These are phyloP conservation scores for Stereocaulon alpinum DNA, from an alignment of 495 filamentous ascomycete genomes.

Conservation along the genomic window DNA sequence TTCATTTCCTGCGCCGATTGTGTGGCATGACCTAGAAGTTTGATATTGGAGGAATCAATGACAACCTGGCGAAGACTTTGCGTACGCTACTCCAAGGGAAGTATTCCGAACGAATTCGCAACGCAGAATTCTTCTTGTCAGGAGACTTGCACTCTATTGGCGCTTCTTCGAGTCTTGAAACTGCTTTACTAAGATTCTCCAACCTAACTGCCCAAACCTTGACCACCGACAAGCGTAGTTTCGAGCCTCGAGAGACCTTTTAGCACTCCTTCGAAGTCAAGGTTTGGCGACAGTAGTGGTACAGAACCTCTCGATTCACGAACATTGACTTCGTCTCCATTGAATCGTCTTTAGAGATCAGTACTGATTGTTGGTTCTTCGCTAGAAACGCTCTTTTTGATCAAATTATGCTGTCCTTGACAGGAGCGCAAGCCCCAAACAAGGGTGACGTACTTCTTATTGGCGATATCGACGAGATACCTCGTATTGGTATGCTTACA, in stretches of 20 bases:
- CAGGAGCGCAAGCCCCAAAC: constrained; percentile 23
- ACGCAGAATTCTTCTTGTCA: too few species aligned
- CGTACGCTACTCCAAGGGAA: too few species aligned
- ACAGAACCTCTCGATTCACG: not conserved
- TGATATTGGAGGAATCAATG: too few species aligned
- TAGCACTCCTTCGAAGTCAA: not conserved
- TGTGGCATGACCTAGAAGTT: too few species aligned
- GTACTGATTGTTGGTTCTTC: not conserved
- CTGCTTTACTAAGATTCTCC: too few species aligned
- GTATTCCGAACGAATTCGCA: too few species aligned
- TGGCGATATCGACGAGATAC: constrained; percentile 42
- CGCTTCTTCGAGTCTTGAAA: too few species aligned
- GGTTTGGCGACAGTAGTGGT: not conserved
- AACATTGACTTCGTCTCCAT: not conserved
- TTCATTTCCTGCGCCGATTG: too few species aligned
- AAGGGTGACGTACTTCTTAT: constrained; percentile 29
- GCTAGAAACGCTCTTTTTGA: constrained; percentile 35
- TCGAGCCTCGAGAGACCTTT: not conserved
- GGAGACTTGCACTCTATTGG: too few species aligned
- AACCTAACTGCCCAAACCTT: too few species aligned
- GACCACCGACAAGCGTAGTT: too few species aligned
- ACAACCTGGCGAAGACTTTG: too few species aligned
- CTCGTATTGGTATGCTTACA: constrained; percentile 27
- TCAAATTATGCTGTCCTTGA: constrained; percentile 36
- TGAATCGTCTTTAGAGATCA: not conserved